These are phyloP conservation scores for Fusarium dlaminii DNA, from an alignment of 2,329 filamentous ascomycete species.

Conservation along the genomic window DNA sequence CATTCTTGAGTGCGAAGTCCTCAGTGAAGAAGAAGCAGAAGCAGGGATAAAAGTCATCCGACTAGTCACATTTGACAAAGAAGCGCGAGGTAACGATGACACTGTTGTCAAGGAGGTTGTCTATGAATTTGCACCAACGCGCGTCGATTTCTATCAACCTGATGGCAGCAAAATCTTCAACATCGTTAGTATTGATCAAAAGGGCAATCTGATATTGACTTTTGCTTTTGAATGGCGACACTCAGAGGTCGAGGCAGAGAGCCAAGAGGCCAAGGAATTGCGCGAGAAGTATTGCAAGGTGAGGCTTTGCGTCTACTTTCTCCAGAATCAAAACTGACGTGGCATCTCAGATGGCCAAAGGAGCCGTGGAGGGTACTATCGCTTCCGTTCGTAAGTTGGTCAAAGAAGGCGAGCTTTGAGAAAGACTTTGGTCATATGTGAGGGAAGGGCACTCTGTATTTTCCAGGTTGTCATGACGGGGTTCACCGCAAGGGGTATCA, in stretches of 20 bases:
- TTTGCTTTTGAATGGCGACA: conserved; percentile 51
- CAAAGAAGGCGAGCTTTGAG: conserved; percentile 12
- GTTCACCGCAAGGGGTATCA: background rate
- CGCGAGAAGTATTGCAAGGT: conserved; percentile 37
- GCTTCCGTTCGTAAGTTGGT: conserved; percentile 22
- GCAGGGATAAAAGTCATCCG: conserved; percentile 39
- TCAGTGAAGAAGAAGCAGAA: conserved; percentile 38
- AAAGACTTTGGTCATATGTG: accelerated
- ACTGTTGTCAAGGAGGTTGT: conserved; percentile 44
- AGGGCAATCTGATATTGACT: conserved; percentile 47
- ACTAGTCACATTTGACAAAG: conserved; percentile 42
- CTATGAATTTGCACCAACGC: conserved; percentile 45
- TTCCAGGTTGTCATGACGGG: accelerated
- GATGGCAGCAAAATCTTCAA: conserved; percentile 50
- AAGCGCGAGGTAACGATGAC: conserved; percentile 3
- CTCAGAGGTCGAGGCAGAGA: conserved; percentile 41
- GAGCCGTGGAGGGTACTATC: conserved; percentile 30
- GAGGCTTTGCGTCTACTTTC: background rate
- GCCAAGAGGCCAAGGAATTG: conserved; percentile 38
- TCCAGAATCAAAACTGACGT: accelerated
- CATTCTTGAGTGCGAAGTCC: conserved; percentile 46
- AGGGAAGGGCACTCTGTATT: accelerated
- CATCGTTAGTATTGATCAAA: conserved; percentile 43
- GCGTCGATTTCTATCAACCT: conserved; percentile 49
- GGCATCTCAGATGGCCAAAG: conserved; percentile 1